Evolutionary conservation across 169 alveolate genomes (phyloP).

Genomic region (Sarcocystis neurona): DNA sequence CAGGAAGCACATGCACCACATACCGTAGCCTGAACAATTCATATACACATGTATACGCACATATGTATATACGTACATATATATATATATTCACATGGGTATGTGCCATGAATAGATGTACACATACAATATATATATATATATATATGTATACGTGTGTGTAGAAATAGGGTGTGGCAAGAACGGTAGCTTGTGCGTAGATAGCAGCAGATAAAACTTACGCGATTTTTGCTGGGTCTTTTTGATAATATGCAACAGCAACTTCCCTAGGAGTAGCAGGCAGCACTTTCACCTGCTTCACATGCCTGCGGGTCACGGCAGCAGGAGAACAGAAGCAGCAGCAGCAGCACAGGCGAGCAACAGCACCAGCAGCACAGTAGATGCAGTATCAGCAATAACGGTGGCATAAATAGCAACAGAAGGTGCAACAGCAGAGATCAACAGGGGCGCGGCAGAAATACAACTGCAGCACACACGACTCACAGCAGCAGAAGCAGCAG

Average conservation of each 20-base stretch:
- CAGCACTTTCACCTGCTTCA: not conserved
- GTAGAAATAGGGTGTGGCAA: no score
- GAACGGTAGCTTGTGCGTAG: not conserved
- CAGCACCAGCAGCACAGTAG: not conserved
- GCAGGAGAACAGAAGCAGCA: not conserved
- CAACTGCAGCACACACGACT: not conserved
- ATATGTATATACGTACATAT: no score
- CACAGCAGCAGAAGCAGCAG: not conserved
- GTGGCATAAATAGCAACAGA: not conserved
- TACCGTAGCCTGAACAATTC: no score
- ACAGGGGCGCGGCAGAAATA: not conserved
- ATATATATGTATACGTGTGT: no score
- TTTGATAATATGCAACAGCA: conserved; percentile 6
- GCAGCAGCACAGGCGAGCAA: not conserved
- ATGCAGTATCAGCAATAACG: not conserved
- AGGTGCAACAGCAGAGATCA: not conserved
- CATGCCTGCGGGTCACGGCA: not conserved
- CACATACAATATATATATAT: no score
- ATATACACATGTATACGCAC: no score
- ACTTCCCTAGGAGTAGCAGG: conserved; percentile 28
- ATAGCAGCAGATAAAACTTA: not conserved
- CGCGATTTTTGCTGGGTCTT: conserved; percentile 6
- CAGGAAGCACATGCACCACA: no score
- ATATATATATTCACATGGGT: no score
- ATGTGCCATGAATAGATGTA: no score